Conservation (phyloP, 108 stramenopile genomes). For the Cyclotella choctawhatcheeana region DNA sequence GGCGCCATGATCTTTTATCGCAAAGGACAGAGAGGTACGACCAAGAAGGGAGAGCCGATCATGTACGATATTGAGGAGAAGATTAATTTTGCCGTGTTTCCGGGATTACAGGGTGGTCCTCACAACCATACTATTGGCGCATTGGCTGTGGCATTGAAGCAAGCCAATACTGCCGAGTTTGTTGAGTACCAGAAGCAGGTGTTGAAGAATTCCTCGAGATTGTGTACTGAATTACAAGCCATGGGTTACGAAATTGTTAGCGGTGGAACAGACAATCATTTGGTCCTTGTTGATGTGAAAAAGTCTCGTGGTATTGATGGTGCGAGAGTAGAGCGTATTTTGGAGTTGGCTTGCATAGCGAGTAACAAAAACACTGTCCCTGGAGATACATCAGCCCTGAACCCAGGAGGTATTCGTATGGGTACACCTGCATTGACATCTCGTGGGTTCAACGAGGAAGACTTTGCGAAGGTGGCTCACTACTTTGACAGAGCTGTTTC, state of each 20-base stretch:
- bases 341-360: slow-evolving; percentile 96
- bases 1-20: slow-evolving; percentile 99
- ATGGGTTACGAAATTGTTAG: slow-evolving; percentile 95
- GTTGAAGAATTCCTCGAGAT: slow-evolving; percentile 74
- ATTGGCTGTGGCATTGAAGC: slow-evolving; percentile 95
- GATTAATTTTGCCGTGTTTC: slow-evolving; percentile 99
- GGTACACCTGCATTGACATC: slow-evolving; percentile 98
- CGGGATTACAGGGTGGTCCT: slow-evolving; percentile 98
- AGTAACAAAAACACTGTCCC: slow-evolving; percentile 98
- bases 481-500: slow-evolving; percentile 96
- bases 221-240: slow-evolving; percentile 79
- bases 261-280: slow-evolving; percentile 99
- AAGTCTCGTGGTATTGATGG: slow-evolving; percentile 91
- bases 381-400: slow-evolving; percentile 93
- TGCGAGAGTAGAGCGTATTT: slow-evolving; percentile 96
- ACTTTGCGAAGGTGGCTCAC: slow-evolving; percentile 95
- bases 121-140: slow-evolving; percentile 99
- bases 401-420: slow-evolving; percentile 99
- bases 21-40: slow-evolving; percentile 82
- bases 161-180: slow-evolving; percentile 93
- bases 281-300: slow-evolving; percentile 98
- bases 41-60: slow-evolving; percentile 95
- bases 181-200: slow-evolving; percentile 96
- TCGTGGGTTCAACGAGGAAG: slow-evolving; percentile 96
- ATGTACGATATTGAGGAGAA: slow-evolving; percentile 96